A percentile compares a stretch with the other conserved stretches of the same genome.
phyloP scores from a whole-genome alignment of 176 grass and related monocot species.

The Avena eriantha region DNA sequence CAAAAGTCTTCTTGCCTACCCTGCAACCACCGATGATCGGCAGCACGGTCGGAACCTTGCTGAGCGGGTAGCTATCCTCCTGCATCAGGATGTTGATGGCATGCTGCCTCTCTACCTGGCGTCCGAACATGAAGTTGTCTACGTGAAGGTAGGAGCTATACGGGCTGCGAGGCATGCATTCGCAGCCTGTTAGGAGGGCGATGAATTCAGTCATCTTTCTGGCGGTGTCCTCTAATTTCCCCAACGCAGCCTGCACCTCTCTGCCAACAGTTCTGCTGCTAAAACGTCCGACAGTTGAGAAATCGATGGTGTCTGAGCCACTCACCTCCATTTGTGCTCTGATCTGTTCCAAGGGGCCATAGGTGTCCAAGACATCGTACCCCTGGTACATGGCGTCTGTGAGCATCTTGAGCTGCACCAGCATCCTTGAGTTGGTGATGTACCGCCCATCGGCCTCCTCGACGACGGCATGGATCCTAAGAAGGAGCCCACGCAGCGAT shows the following conservation, averaged over 20 bases:
- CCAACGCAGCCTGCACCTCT: background rate
- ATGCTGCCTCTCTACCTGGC: slow-evolving; percentile 32
- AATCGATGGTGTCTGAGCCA: background rate
- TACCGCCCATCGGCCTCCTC: slow-evolving; percentile 22
- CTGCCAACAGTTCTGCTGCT: background rate
- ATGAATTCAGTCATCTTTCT: slow-evolving; percentile 6
- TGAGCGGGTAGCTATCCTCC: background rate
- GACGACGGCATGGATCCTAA: background rate
- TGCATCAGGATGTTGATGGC: slow-evolving; percentile 22
- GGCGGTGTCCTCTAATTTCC: background rate
- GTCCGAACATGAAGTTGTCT: slow-evolving; percentile 47
- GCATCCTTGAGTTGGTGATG: background rate
- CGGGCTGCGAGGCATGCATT: slow-evolving; percentile 21
- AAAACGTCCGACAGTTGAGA: too few relatives aligned
- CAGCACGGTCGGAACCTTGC: background rate
- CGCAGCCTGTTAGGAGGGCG: slow-evolving; percentile 12
- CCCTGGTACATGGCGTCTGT: background rate
- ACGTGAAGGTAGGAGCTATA: slow-evolving; percentile 29
- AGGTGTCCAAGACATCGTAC: background rate
- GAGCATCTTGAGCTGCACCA: slow-evolving; percentile 4
- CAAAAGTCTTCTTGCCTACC: slow-evolving; percentile 40
- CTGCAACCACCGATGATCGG: slow-evolving; percentile 35
- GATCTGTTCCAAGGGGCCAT: slow-evolving; percentile 4
- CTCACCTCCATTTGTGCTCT: background rate
- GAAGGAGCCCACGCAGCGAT: background rate